Base-by-base conservation (phyloP, 2,329 filamentous ascomycete genomes). In the Neopestalotiopsis clavispora region DNA sequence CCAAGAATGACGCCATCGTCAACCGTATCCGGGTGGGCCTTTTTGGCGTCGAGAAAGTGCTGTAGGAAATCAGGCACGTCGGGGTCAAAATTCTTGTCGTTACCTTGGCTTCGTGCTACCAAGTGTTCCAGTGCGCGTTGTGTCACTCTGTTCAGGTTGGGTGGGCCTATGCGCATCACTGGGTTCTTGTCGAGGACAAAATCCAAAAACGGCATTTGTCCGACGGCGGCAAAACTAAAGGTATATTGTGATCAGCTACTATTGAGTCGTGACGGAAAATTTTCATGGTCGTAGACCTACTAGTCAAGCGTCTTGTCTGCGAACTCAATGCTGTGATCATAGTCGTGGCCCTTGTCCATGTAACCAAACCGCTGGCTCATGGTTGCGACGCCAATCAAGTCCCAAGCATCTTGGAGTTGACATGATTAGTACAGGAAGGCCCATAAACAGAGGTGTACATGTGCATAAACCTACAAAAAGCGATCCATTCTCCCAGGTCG, bases 311-410 rank as follows among this genome's bases (percentile, higher is more conserved):
- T 75, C 13, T 76, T 70, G 30, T 70, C 70, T 3, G 67, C 28
- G 2, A 32, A 69, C 2, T 56, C 71, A 14, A 84, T 79, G 63
- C 78, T 81, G 7, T 76, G 76, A 30, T 79, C 78, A 66, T 81
- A 73, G 69, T 85, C 83, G 2, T 71, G 67, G 1, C 78, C 76
- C 6, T 76, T 71, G 30, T 83, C 73, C 65, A 84, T 74, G 71
- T 83, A 84, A 2, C 83, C 82, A 65, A 83, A 81, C 65, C 77
- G 77, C 10, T 76, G 75, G 23, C 82, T 79, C 60, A 83, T 84
- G 28, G 78, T 80, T 23, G 83, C 70, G 38, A 79, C 78, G 20
- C 82, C 80, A 20, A 83, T 76, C n/a, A 83, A 77, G 67, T 85
- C 82, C 76, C 81, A 84, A 4, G 82, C 69, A 20, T 70, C 76